Evolutionary conservation across 2,329 filamentous ascomycete species (phyloP).

Genomic region (Talaromyces sp.): DNA sequence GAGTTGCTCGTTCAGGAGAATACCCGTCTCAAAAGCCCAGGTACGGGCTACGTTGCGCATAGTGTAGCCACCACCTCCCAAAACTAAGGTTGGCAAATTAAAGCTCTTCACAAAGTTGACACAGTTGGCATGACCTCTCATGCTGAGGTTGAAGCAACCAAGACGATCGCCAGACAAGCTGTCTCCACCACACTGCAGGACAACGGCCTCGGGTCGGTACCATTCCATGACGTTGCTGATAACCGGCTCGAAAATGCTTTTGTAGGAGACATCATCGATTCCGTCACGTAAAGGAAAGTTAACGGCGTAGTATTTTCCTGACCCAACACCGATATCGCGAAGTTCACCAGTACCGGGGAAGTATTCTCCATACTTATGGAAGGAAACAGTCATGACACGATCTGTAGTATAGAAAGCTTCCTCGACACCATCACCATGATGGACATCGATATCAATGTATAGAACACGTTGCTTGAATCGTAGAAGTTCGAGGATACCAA

Average conservation of each 20-base stretch:
- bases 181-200: constrained; percentile 67
- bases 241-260: constrained; percentile 65
- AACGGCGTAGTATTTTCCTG: constrained; percentile 65
- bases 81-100: constrained; percentile 61
- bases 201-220: constrained; percentile 65
- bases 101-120: constrained; percentile 68
- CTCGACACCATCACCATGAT: constrained; percentile 67
- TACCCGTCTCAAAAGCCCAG: constrained; percentile 68
- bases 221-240: constrained; percentile 67
- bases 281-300: constrained; percentile 68
- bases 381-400: constrained; percentile 68
- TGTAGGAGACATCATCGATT: constrained; percentile 65
- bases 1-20: constrained; percentile 80
- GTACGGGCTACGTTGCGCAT: constrained; percentile 64
- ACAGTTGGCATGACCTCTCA: constrained; percentile 68
- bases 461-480: constrained; percentile 63
- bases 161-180: constrained; percentile 64
- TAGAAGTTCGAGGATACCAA: constrained; percentile 63
- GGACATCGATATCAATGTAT: constrained; percentile 66
- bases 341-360: constrained; percentile 68
- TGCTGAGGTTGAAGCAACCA: constrained; percentile 68
- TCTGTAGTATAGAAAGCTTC: constrained; percentile 70
- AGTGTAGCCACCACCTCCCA: constrained; percentile 67
- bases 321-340: constrained; percentile 65
- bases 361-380: constrained; percentile 71